Evolutionary conservation across 2,329 filamentous ascomycete genomes (phyloP), one percentile per base, ranked within the genome.

Genomic region (Claviceps sp.): DNA sequence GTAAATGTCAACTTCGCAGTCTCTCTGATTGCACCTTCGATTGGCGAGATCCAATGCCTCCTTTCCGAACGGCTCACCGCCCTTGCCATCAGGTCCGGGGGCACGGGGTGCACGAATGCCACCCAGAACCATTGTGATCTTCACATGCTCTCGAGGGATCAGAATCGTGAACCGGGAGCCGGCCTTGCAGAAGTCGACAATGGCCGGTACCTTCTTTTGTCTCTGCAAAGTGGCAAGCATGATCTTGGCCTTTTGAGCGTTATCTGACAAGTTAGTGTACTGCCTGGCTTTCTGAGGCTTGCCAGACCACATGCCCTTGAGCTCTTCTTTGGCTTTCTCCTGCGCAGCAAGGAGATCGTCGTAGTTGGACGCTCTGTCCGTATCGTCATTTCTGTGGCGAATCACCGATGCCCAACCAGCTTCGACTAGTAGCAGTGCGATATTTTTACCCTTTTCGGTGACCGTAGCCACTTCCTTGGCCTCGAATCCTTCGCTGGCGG

Each of bases 131-230:
- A 98, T 84, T 1, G 91, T 98, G 54, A 98, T 76, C 74, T 96
- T 97, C 63, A 91, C 83, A 61, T 88, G 89, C 65, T 98, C 93
- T 38, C 90, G 85, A 46, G 93, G 91, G 47, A 98, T 82, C 9
- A 98, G 74, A 38, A 98, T 77, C 26, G 88, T 95, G 69, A 97
- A 98, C 58, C 93, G 82, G 42, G 90, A 95, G 34, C 87, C 93
- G n/a, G 89, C 87, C 71, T 97, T 96, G 74, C 95, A 93, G 67
- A 94, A 98, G 68, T 98, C 93, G 43, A 98, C 89, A 59, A 98
- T 77, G 11, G 86, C 93, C 7, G 93, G 89, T 3, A 97, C 84
- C 68, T 87, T 91, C 75, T 88, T 91, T 67, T 96, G 90, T 50
- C 91, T 82, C 55, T 93, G 87, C 36, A 98, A 77, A 22, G 88